Conservation (phyloP, 805 yeast species). For the Candida xyloterini region DNA sequence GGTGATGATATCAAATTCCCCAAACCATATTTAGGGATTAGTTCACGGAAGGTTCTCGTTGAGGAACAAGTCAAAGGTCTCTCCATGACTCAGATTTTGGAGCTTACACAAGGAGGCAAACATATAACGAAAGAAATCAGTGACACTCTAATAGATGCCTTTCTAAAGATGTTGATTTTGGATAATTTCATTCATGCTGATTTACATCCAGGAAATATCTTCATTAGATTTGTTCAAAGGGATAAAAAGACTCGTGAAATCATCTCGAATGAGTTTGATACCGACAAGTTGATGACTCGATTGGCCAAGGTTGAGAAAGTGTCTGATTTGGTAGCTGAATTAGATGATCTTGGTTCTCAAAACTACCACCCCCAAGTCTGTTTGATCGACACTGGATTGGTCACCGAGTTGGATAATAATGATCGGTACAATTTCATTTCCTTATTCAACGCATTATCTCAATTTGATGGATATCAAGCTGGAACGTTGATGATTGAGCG, state of each 20-base stretch:
- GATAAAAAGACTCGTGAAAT: constrained; percentile 38
- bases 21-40: constrained; percentile 59
- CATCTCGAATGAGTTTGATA: constrained; percentile 44
- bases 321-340: constrained; percentile 38
- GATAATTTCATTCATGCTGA: constrained; percentile 97
- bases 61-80: constrained; percentile 85
- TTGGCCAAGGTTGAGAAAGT: constrained; percentile 36
- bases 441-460: constrained; percentile 81
- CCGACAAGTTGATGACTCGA: constrained; percentile 43
- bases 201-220: constrained; percentile 93
- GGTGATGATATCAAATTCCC: constrained; percentile 74
- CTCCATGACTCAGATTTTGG: constrained; percentile 70
- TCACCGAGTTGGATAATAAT: constrained; percentile 76
- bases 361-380: constrained; percentile 84
- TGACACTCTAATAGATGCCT: constrained; percentile 85
- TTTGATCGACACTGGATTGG: constrained; percentile 89
- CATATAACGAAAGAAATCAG: constrained; percentile 64
- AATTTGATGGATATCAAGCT: constrained; percentile 90
- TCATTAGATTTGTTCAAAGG: constrained; percentile 44
- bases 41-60: constrained; percentile 71
- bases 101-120: constrained; percentile 42
- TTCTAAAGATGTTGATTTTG: constrained; percentile 85
- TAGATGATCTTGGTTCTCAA: constrained; percentile 41
- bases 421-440: constrained; percentile 87
- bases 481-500: constrained; percentile 96